Base-by-base conservation (phyloP, 305 asterid genomes). In the Fraxinus xanthoxyloides region DNA sequence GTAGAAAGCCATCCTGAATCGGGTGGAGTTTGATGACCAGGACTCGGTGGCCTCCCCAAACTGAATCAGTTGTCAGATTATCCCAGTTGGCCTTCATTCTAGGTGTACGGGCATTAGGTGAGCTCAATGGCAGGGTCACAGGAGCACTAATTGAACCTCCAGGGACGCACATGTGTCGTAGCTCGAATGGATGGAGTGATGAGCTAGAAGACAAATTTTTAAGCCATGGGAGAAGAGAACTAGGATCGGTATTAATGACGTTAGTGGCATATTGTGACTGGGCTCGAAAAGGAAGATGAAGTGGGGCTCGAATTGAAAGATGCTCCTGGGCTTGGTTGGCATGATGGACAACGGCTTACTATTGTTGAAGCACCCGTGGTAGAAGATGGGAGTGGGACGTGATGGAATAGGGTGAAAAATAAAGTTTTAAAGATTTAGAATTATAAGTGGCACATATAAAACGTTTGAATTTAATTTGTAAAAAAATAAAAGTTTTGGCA, bases 121-220 rank as follows among this genome's bases (percentile, higher is more conserved):
- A 96, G 91, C 98, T 94, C 78, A 90, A 86, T 67, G 99, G 99
- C 54, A 98, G 98, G 63, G 98, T 94, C 56, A 96, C 97, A 4
- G 98, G 99, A 84, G 99, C 99, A 86, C 99, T 96, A 72, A 96
- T 86, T 21, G 99, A 96, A 81, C 94, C 97, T 40, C 97, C 95
- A 0, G 97, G 95, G 63, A 93, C 84, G 87, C 91, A 94, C 32
- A 92, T 89, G 85, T 93, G 91, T 83, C 95, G 92, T 69, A 90
- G 84, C 85, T 93, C 94, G 69, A 97, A 87, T 63, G 92, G 86
- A 73, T 87, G 75, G 5, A 94, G 90, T 12, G 88, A 63, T 74
- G 94, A 83, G 86, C 97, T 91, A 4, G 97, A 92, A 21, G 99
- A 94, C 5, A 96, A 87, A 70, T 90, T 93, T 85, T 96, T 90